Percentiles rank a stretch among this genome's conserved stretches.
These are phyloP conservation scores for Ceratobasidium sp. DNA, from an alignment of 1,284 basidiomycete species.

Conservation along the genomic window DNA sequence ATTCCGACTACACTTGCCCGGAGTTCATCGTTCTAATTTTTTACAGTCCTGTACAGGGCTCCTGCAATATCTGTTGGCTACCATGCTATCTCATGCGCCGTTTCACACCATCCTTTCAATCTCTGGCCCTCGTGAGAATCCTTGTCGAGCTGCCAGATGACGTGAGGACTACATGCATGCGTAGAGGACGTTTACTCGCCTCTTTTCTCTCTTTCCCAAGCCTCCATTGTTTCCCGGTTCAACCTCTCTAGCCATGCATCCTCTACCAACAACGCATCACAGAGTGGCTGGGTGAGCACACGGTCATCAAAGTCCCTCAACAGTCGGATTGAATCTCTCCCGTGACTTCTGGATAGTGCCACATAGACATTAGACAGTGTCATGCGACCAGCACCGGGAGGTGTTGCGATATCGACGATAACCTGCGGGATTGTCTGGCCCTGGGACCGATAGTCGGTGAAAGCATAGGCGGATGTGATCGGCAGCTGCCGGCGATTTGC, in stretches of 20 bases:
- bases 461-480: slow-evolving; percentile 56
- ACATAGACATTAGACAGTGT: slow-evolving; percentile 57
- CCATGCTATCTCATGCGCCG: no score
- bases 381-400: slow-evolving; percentile 51
- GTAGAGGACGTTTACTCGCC: neutral
- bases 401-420: slow-evolving; percentile 56
- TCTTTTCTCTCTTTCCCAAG: neutral
- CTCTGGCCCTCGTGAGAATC: no score
- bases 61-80: no score
- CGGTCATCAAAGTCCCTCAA: slow-evolving; percentile 52
- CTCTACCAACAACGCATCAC: neutral
- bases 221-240: neutral
- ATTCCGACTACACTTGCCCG: no score
- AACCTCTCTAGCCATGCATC: neutral
- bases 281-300: neutral
- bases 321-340: slow-evolving; percentile 54
- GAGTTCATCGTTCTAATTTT: no score
- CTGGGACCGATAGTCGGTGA: slow-evolving; percentile 58
- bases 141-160: no score
- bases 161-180: no score
- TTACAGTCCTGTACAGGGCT: no score
- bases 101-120: no score
- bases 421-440: slow-evolving; percentile 56
- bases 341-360: slow-evolving; percentile 56
- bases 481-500: slow-evolving; percentile 53